A percentile compares a stretch with the other conserved stretches of the same genome.
Evolutionary conservation across 2,329 filamentous ascomycete species (phyloP).

Genomic region (Phialophora verrucosa): DNA sequence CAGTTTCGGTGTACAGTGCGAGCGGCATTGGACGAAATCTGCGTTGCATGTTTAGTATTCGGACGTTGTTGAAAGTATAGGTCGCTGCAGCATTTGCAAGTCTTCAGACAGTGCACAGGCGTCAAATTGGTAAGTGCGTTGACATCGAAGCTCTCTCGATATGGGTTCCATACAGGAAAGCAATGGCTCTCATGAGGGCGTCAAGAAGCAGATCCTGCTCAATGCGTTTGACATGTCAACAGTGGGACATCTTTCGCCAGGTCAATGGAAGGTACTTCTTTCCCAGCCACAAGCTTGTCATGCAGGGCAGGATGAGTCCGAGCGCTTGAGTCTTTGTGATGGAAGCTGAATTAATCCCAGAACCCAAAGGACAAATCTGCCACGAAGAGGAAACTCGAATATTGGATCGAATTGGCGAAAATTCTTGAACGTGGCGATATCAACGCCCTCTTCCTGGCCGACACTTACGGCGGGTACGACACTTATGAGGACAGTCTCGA

Average conservation of each 20-base stretch:
- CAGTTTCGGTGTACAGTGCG: neutral
- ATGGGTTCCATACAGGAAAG: constrained; percentile 37
- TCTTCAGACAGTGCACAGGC: neutral
- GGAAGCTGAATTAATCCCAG: constrained; percentile 42
- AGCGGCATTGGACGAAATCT: neutral
- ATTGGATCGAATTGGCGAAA: constrained; percentile 64
- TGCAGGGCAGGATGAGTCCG: neutral
- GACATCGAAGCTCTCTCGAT: constrained; percentile 5
- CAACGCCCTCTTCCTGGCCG: constrained; percentile 67
- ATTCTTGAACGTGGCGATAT: constrained; percentile 63
- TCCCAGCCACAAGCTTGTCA: neutral
- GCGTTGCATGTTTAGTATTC: neutral
- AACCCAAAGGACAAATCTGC: constrained; percentile 67
- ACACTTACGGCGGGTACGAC: constrained; percentile 57
- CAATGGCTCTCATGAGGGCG: constrained; percentile 26
- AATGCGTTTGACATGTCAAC: constrained; percentile 72
- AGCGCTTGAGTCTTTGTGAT: neutral
- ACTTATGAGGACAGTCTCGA: constrained; percentile 58
- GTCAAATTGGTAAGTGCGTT: neutral
- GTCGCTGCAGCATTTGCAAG: neutral
- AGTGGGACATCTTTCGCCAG: constrained; percentile 67
- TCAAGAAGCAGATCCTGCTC: constrained; percentile 63
- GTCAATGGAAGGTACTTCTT: constrained; percentile 66
- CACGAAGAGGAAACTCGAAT: constrained; percentile 60
- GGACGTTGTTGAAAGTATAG: neutral